Conservation (phyloP, 2,329 filamentous ascomycete genomes). For the Cladorrhinum sp. region DNA sequence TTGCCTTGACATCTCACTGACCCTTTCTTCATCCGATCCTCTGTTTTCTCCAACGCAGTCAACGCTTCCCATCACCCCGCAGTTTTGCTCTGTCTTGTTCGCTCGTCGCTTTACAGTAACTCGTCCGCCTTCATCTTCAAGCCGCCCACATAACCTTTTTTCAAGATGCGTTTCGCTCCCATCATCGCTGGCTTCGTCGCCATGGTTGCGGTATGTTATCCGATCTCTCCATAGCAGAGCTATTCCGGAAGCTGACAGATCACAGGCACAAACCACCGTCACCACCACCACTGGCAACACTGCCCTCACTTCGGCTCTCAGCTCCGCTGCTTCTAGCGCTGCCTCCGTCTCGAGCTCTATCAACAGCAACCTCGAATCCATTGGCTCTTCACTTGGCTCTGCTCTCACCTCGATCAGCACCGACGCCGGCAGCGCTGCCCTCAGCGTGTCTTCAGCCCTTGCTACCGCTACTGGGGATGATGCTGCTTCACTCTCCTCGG, state of each 20-base stretch:
- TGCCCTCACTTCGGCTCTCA: conserved; percentile 20
- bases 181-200: conserved; percentile 40
- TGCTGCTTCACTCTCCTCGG: conserved; percentile 30
- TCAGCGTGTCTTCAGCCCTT: conserved; percentile 30
- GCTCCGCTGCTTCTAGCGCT: conserved; percentile 17
- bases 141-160: not conserved
- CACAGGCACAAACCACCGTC: conserved; percentile 26
- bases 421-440: conserved; percentile 23
- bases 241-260: not conserved
- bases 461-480: conserved; percentile 30
- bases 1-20: not conserved
- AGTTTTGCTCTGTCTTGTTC: not conserved
- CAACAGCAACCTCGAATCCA: conserved; percentile 21
- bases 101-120: not conserved
- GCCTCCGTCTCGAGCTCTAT: conserved; percentile 19
- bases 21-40: not conserved
- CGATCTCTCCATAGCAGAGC: not conserved
- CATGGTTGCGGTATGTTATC: conserved; percentile 29
- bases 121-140: not conserved
- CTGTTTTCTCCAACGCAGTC: not conserved
- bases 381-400: conserved; percentile 27
- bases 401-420: conserved; percentile 28
- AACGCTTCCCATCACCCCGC: not conserved
- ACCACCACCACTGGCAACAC: conserved; percentile 15
- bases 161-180: conserved; percentile 44